Conservation (phyloP, 2,329 filamentous ascomycete species). For the Colletotrichum caudatum region DNA sequence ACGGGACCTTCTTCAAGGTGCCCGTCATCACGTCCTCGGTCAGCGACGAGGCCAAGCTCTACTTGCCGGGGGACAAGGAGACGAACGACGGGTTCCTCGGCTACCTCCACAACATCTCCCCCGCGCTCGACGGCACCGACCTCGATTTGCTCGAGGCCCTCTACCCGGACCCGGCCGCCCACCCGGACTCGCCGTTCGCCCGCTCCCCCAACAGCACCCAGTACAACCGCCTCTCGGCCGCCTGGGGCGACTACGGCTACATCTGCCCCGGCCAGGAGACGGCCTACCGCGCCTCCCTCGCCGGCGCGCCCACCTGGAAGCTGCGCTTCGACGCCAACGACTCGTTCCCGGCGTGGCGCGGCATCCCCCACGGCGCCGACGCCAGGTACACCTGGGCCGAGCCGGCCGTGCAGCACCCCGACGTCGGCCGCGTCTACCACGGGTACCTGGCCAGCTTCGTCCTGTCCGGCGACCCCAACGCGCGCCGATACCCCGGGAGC, state of each 20-base stretch:
- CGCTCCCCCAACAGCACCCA: constrained; percentile 57
- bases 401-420: constrained; percentile 50
- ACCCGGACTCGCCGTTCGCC: constrained; percentile 51
- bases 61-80: constrained; percentile 49
- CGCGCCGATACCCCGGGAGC: constrained; percentile 45
- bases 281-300: constrained; percentile 55
- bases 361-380: constrained; percentile 55
- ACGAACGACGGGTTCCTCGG: constrained; percentile 53
- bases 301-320: constrained; percentile 77
- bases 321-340: constrained; percentile 77
- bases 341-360: constrained; percentile 77
- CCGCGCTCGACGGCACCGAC: constrained; percentile 48
- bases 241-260: constrained; percentile 60
- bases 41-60: constrained; percentile 53
- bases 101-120: constrained; percentile 52
- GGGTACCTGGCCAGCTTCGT: constrained; percentile 80
- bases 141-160: constrained; percentile 47
- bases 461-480: constrained; percentile 78
- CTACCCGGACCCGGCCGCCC: constrained; percentile 52
- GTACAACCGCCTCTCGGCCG: constrained; percentile 57
- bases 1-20: constrained; percentile 53
- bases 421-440: constrained; percentile 53
- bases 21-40: constrained; percentile 53
- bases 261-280: constrained; percentile 60
- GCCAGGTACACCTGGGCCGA: constrained; percentile 54